These are phyloP conservation scores for Coemansia sp. DNA, from an alignment of 192 early-diverging fungal genomes.

Conservation along the genomic window DNA sequence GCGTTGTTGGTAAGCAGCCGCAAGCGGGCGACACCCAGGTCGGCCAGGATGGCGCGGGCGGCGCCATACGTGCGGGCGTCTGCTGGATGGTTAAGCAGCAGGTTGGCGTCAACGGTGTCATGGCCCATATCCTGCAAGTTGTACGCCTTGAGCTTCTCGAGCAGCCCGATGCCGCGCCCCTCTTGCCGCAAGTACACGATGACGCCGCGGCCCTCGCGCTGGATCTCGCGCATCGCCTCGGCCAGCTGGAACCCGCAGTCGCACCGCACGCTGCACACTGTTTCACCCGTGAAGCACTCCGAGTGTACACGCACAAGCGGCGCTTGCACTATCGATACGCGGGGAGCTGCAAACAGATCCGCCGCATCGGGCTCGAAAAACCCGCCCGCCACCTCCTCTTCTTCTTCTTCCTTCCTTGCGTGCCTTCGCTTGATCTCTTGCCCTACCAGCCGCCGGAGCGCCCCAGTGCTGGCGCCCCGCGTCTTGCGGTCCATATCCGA, in stretches of 20 bases:
- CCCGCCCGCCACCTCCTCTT: background rate
- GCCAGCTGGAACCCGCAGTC: conserved; percentile 96
- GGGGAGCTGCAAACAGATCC: conserved; percentile 35
- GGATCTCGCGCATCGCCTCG: conserved; percentile 87
- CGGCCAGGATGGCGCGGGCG: conserved; percentile 82
- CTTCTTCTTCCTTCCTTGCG: background rate
- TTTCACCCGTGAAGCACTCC: conserved; percentile 97
- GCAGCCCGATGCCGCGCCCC: conserved; percentile 91
- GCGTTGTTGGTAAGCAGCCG: conserved; percentile 95
- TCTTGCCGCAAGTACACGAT: conserved; percentile 96
- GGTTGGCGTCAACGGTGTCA: conserved; percentile 90
- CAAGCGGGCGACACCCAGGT: conserved; percentile 70
- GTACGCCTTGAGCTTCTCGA: conserved; percentile 94
- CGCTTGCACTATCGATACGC: conserved; percentile 38
- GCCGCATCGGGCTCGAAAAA: conserved; percentile 35
- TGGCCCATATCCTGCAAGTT: conserved; percentile 95
- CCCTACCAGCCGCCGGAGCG: conserved; percentile 46
- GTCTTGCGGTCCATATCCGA: conserved; percentile 74
- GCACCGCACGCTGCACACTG: conserved; percentile 83
- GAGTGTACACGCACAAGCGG: conserved; percentile 93
- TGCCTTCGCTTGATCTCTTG: conserved; percentile 33
- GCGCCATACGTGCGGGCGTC: conserved; percentile 94
- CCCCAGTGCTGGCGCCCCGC: conserved; percentile 73
- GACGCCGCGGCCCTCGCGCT: conserved; percentile 80
- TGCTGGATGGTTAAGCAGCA: conserved; percentile 83